Evolutionary conservation across 2,329 filamentous ascomycete species (phyloP).

Genomic region (Celoporthe dispersa): DNA sequence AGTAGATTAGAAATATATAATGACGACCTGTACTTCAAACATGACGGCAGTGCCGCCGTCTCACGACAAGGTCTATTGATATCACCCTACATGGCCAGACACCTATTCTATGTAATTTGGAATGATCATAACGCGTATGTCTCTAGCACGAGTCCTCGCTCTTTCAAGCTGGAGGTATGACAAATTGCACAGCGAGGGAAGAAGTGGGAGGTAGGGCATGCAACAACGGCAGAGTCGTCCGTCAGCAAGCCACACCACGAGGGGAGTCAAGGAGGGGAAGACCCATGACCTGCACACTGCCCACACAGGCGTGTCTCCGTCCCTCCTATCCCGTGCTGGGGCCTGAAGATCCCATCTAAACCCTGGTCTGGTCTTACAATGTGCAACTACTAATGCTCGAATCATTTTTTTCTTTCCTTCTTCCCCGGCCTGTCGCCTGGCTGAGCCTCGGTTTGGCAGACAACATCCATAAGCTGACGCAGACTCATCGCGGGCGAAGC

Average conservation of each 20-base stretch:
- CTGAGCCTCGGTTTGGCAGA: too few relatives aligned
- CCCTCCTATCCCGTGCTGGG: neutral
- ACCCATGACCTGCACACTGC: neutral
- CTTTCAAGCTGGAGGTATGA: too few relatives aligned
- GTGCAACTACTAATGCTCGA: neutral
- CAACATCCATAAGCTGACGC: neutral
- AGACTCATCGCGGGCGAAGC: neutral
- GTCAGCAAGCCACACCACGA: neutral
- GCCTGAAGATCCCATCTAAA: neutral
- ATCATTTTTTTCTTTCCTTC: neutral
- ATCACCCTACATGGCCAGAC: too few relatives aligned
- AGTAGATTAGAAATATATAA: too few relatives aligned
- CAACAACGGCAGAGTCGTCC: neutral
- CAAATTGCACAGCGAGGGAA: too few relatives aligned
- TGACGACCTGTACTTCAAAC: too few relatives aligned
- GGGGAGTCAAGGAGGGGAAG: neutral
- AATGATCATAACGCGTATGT: too few relatives aligned
- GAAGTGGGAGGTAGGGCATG: neutral
- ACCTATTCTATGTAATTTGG: too few relatives aligned
- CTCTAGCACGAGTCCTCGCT: too few relatives aligned
- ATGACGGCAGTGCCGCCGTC: too few relatives aligned
- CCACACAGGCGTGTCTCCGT: too few relatives aligned
- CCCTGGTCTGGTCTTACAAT: neutral
- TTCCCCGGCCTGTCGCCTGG: neutral
- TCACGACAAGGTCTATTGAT: too few relatives aligned